phyloP scores from a whole-genome alignment of 2,329 filamentous ascomycete genomes.

The Colletotrichum brevisporum region DNA sequence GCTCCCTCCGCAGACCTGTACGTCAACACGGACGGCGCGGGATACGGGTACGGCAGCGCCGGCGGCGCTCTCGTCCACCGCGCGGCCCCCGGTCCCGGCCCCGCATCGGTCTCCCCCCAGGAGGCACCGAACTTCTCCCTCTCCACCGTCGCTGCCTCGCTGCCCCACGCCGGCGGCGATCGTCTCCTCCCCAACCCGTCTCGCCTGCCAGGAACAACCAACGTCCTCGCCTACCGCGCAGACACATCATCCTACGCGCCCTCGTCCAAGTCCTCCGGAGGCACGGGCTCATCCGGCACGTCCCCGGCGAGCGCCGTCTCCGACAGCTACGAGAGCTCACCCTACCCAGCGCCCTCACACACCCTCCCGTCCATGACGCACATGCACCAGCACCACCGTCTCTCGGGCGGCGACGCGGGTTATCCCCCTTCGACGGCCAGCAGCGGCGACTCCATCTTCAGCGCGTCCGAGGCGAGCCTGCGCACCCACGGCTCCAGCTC shows the following conservation, averaged over 20 bases:
- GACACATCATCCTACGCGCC: conserved; percentile 24
- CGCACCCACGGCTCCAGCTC: conserved; percentile 33
- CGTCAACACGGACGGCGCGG: conserved; percentile 50
- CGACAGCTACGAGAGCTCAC: conserved; percentile 21
- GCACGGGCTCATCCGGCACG: conserved; percentile 17
- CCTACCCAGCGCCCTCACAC: conserved; percentile 28
- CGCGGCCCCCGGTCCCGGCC: conserved; percentile 46
- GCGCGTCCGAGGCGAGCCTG: conserved; percentile 35
- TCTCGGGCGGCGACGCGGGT: conserved; percentile 15
- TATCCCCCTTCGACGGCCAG: conserved; percentile 37
- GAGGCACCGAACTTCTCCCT: conserved; percentile 57
- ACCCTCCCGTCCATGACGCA: conserved; percentile 35
- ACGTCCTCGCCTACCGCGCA: conserved; percentile 42
- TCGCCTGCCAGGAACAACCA: conserved; percentile 49
- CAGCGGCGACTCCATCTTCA: conserved; percentile 38
- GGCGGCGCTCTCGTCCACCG: conserved; percentile 52
- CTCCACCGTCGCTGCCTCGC: conserved; percentile 57
- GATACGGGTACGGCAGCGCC: conserved; percentile 50
- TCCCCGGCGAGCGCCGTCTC: conserved; percentile 32
- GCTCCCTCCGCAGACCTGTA: conserved; percentile 49
- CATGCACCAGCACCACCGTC: conserved; percentile 23
- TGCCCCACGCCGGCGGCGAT: conserved; percentile 51
- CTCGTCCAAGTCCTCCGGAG: conserved; percentile 24
- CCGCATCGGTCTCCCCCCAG: conserved; percentile 40
- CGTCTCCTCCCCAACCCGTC: conserved; percentile 54